Evolutionary conservation across 1,284 basidiomycete species (phyloP), one percentile per base, ranked within the genome.

Genomic region (Malassezia vespertilionis): DNA sequence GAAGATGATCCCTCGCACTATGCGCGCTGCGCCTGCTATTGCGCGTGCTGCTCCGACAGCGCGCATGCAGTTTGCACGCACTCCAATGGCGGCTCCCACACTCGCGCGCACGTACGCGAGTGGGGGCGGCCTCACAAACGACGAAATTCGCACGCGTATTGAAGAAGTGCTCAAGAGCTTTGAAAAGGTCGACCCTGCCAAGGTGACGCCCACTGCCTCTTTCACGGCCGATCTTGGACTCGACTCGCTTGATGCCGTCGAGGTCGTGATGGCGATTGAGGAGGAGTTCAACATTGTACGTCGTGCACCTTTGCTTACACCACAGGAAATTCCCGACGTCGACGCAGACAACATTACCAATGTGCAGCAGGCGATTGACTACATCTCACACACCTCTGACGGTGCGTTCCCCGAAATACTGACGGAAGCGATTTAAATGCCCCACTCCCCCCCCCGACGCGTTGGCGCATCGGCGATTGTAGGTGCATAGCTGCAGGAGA

Each of bases 201-300:
- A 95, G 79, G 77, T 97, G 62, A 76, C 80, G 14, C 57, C 80
- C 23, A 72, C 80, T 14, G 77, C 91, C 22, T 79, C 82, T 26
- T 96, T 99, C 75, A 76, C 82, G 49, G 76, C 79, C 40, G 89
- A 97, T 76, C 81, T 99, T 49, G 85, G 88, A 31, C 79, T 99
- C 40, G 93, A 99, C 76, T 95, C 89, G 65, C 76, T 99, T 68
- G 93, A 97, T 73, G 81, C 89, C 36, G 91, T 99, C 33, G 93
- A 99, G 74, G 90, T 96, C 33, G 87, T 97, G 65, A 96, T 99
- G 90, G 89, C 91, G 37, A 85, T 99, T 61, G 93, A 99, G 75
- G 91, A 97, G 82, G 91, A 87, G 72, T 78, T 77, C 59, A 52
- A 53, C 40, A 63, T 63, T 35, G 59, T 61, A 42, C 46, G 58